Evolutionary conservation across 179 eudicot genomes (phyloP), one percentile per base, ranked within the genome.

Genomic region (Amaranthus tricolor): DNA sequence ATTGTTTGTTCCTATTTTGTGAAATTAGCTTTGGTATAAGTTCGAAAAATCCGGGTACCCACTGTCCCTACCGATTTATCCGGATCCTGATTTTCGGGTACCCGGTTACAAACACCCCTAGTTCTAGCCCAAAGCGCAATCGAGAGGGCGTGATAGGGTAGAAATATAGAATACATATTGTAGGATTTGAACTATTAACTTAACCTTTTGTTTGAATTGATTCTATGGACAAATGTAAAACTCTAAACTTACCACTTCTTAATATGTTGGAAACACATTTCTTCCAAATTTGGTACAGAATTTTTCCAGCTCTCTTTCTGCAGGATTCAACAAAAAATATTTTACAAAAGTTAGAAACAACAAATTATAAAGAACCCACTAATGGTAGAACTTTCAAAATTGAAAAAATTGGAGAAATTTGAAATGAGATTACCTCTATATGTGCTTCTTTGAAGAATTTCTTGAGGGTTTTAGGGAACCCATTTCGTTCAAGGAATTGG

Each of bases 401-500:
- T 68, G 56, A 21, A 62, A 24, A 67, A 16, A 11, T 8, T 62
- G 16, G 19, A n/a, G 17, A 31, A 52, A 62, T 7, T 43, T 20
- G 17, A 55, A 66, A 5, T 15, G 13, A 54, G 40, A 31, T 3
- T 43, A 87, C 93, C 91, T 89, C 74, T 51, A 89, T 66, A 52
- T 86, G 75, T 45, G 90, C 87, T 71, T 86, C 91, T 24, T 84
- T 71, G 64, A 64, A 80, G 68, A 89, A 80, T 5, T 87, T 79
- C 56, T 86, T 86, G 53, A 87, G 89, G 53, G 87, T 74, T 83
- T 82, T 89, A 70, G 84, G 65, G 76, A 86, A 83, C 20, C 86
- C 86, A 69, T 80, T 84, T 59, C 43, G 70, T 7, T 87, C 80
- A 20, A 89, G 85, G 76, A 83, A 89, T 16, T 68, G 76, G 58